Conservation (phyloP, 495 filamentous ascomycete species). For the Penicillium flavigenum region DNA sequence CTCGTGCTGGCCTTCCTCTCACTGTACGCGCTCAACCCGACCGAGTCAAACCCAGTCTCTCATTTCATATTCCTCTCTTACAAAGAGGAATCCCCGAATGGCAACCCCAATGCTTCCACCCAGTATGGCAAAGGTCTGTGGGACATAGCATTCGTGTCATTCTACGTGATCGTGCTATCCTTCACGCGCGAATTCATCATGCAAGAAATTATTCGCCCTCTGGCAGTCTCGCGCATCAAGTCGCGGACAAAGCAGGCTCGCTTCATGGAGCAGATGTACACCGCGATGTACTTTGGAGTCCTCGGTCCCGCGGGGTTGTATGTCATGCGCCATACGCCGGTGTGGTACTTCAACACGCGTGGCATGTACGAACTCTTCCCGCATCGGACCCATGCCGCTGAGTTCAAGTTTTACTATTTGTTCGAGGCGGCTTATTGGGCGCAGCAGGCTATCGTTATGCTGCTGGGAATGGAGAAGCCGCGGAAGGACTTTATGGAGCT, state of each 20-base stretch:
- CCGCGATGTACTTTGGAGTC: constrained; percentile 80
- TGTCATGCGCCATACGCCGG: constrained; percentile 77
- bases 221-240: constrained; percentile 64
- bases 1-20: constrained; percentile 56
- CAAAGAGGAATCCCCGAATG: constrained; percentile 44
- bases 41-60: constrained; percentile 69
- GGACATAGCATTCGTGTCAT: constrained; percentile 77
- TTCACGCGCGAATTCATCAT: constrained; percentile 92
- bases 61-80: constrained; percentile 88
- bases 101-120: constrained; percentile 32
- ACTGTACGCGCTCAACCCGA: constrained; percentile 70
- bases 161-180: constrained; percentile 78
- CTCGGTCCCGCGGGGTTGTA: constrained; percentile 77
- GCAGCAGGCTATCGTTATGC: constrained; percentile 82
- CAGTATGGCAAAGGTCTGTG: constrained; percentile 83
- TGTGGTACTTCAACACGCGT: constrained; percentile 87
- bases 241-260: constrained; percentile 71
- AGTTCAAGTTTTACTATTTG: constrained; percentile 89
- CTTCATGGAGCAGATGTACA: constrained; percentile 94
- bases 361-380: constrained; percentile 85
- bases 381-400: constrained; percentile 69
- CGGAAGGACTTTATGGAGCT: constrained; percentile 89
- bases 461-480: constrained; percentile 80
- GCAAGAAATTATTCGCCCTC: constrained; percentile 75
- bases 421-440: constrained; percentile 90